These are phyloP conservation scores for Avicennia marina DNA, from an alignment of 257 asterid species.

Conservation along the genomic window DNA sequence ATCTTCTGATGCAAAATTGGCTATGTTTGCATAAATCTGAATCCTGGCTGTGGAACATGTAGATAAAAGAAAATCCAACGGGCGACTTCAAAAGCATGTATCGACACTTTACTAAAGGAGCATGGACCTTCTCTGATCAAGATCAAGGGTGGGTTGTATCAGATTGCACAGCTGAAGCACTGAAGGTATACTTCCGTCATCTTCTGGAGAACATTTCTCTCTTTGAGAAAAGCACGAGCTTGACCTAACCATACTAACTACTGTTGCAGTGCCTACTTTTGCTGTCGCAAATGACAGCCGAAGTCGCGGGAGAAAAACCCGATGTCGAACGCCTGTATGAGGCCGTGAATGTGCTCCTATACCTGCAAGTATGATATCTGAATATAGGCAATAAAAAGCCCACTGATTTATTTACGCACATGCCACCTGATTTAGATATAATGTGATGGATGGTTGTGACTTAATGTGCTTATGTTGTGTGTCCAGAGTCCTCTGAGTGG, in stretches of 20 bases:
- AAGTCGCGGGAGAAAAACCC: slow-evolving; percentile 24
- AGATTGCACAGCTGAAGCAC: slow-evolving; percentile 68
- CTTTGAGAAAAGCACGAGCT: too few relatives aligned
- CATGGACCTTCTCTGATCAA: slow-evolving; percentile 85
- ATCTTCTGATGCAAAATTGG: background rate
- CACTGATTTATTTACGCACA: too few relatives aligned
- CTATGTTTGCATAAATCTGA: background rate
- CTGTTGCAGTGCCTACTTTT: slow-evolving; percentile 40
- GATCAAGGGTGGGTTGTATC: slow-evolving; percentile 84
- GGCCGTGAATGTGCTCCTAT: slow-evolving; percentile 28
- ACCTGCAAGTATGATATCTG: slow-evolving; percentile 21
- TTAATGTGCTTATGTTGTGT: background rate
- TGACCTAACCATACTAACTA: too few relatives aligned
- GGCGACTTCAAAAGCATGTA: slow-evolving; percentile 65
- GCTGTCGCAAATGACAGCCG: slow-evolving; percentile 45
- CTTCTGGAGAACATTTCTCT: background rate
- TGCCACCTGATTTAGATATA: too few relatives aligned
- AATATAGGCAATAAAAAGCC: background rate
- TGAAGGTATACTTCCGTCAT: slow-evolving; percentile 33
- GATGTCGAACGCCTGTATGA: slow-evolving; percentile 28
- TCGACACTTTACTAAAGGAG: slow-evolving; percentile 70
- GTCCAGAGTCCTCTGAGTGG: slow-evolving; percentile 46
- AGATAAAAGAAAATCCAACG: slow-evolving; percentile 53
- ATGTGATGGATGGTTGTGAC: too few relatives aligned
- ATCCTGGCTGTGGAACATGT: too few relatives aligned